A percentile compares a stretch with the other conserved stretches of the same genome.
These are phyloP conservation scores for Chrysopogon serrulatus DNA, from an alignment of 176 grass and related monocot genomes.

Conservation along the genomic window DNA sequence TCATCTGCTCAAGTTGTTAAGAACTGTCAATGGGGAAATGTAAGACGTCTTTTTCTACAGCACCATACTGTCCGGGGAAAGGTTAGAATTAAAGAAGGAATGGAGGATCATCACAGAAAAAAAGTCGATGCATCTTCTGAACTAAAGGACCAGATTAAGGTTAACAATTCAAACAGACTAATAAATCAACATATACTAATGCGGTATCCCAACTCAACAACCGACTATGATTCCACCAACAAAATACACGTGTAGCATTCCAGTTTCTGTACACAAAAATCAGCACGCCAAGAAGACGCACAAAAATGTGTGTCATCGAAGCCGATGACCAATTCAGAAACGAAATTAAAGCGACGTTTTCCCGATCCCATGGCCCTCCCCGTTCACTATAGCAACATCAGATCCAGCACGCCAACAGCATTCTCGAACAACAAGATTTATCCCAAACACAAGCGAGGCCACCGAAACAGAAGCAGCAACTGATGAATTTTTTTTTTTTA, in stretches of 20 bases:
- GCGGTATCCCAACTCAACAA: not conserved
- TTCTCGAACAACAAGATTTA: slow-evolving; percentile 12
- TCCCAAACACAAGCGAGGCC: slow-evolving; percentile 1
- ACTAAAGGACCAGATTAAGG: not conserved
- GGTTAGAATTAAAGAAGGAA: not conserved
- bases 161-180: slow-evolving; percentile 21
- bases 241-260: not conserved
- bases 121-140: not conserved
- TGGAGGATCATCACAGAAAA: not conserved
- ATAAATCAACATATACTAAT: too few species aligned
- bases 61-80: not conserved
- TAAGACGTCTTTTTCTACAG: not conserved
- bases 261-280: not conserved
- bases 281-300: not conserved
- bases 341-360: not conserved
- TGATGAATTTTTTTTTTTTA: not conserved
- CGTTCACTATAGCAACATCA: not conserved
- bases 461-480: slow-evolving; percentile 1
- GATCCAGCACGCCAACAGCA: slow-evolving; percentile 16
- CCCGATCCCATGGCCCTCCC: not conserved
- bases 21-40: not conserved
- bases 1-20: slow-evolving; percentile 6
- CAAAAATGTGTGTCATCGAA: not conserved
- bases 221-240: not conserved
- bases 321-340: not conserved